Conservation (phyloP, 2,329 filamentous ascomycete species). For the Sporothrix inflata region DNA sequence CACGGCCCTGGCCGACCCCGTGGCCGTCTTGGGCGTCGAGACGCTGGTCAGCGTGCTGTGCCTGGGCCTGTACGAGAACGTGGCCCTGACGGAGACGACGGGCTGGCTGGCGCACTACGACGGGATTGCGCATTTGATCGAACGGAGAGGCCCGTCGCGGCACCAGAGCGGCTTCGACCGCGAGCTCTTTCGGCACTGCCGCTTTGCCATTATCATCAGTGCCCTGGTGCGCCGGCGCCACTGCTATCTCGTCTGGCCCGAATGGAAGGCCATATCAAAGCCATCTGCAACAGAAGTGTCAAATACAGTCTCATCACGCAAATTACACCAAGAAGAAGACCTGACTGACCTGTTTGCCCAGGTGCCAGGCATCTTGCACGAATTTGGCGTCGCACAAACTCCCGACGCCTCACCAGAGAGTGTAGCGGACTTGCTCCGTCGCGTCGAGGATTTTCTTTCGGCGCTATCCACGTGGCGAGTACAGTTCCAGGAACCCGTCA, state of each 20-base stretch:
- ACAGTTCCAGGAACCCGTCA: neutral
- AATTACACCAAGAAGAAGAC: neutral
- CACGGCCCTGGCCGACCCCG: neutral
- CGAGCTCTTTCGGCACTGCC: slow-evolving; percentile 11
- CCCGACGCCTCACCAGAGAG: neutral
- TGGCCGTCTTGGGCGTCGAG: neutral
- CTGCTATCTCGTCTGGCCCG: neutral
- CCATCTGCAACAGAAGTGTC: too few relatives aligned
- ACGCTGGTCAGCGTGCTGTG: neutral
- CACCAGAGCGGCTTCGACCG: neutral
- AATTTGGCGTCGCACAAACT: neutral
- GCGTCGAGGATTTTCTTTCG: neutral
- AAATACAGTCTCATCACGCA: too few relatives aligned
- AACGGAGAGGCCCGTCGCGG: neutral
- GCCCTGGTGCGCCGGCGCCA: slow-evolving; percentile 5
- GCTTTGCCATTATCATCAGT: slow-evolving; percentile 9
- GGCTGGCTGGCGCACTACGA: slow-evolving; percentile 17
- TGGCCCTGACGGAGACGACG: neutral
- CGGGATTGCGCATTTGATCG: neutral
- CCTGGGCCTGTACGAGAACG: slow-evolving; percentile 1
- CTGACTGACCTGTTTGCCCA: neutral
- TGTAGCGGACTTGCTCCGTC: neutral
- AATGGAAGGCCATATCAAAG: neutral
- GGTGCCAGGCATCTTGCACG: neutral
- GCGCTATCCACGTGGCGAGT: neutral